Conservation (phyloP, 257 asterid species). For the Dorcoceras hygrometricum region DNA sequence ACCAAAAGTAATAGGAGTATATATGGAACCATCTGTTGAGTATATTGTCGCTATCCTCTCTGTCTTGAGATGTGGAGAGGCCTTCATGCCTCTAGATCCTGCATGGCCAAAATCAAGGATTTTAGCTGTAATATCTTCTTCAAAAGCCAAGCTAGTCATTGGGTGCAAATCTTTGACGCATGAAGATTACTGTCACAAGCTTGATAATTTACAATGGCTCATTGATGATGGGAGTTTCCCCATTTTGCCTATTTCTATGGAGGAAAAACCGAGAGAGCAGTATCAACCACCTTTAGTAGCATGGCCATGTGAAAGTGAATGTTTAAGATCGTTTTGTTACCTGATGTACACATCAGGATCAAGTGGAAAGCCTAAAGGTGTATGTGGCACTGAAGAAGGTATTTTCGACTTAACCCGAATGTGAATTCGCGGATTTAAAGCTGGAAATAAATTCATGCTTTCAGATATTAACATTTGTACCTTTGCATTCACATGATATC, state of each 20-base stretch:
- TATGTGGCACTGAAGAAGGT: constrained; percentile 94
- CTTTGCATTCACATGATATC: constrained; percentile 14
- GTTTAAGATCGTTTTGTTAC: constrained; percentile 71
- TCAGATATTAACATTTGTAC: constrained; percentile 1
- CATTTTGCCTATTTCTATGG: constrained; percentile 46
- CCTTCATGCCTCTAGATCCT: constrained; percentile 89
- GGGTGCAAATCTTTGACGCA: constrained; percentile 44
- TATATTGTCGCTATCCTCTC: constrained; percentile 79
- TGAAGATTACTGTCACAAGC: constrained; percentile 48
- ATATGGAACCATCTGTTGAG: constrained; percentile 86
- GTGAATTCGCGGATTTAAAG: not conserved
- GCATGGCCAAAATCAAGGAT: constrained; percentile 83
- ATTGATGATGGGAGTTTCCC: constrained; percentile 47
- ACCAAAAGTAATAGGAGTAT: constrained; percentile 70
- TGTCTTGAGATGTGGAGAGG: constrained; percentile 84
- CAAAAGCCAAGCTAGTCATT: constrained; percentile 59
- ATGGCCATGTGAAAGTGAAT: constrained; percentile 76
- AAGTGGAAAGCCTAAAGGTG: constrained; percentile 85
- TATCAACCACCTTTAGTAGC: constrained; percentile 30
- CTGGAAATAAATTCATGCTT: constrained; percentile 13
- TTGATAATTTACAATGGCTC: constrained; percentile 69
- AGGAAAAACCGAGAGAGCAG: constrained; percentile 32
- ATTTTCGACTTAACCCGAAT: constrained; percentile 14
- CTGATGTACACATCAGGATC: constrained; percentile 95
- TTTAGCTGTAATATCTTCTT: constrained; percentile 49